Evolutionary conservation across 208 protist genomes (phyloP).

Genomic region (Leishmania major): DNA sequence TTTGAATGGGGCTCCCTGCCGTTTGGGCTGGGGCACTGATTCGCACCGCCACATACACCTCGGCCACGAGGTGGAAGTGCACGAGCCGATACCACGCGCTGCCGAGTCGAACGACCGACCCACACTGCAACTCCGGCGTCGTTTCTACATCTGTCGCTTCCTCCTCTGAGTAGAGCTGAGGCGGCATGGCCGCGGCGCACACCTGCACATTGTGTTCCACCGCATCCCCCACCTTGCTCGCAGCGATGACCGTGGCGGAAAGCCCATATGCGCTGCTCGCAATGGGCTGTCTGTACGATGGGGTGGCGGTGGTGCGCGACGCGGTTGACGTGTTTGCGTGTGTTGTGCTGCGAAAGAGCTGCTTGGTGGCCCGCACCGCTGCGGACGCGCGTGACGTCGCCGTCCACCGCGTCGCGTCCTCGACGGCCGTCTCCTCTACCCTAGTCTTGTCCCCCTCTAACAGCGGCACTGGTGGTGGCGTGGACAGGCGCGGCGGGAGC

Average conservation of each 20-base stretch:
- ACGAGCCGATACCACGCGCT: constrained; percentile 43
- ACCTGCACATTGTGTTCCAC: constrained; percentile 52
- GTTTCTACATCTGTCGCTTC: neutral
- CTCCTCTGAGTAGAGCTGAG: neutral
- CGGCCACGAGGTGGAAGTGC: constrained; percentile 63
- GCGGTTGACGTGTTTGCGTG: constrained; percentile 17
- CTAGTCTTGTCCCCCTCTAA: neutral
- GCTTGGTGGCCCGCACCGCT: constrained; percentile 69
- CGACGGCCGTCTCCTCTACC: neutral
- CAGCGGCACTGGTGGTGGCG: constrained; percentile 29
- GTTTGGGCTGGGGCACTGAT: constrained; percentile 14
- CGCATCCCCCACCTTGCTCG: constrained; percentile 37
- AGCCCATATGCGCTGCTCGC: constrained; percentile 60
- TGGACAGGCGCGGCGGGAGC: constrained; percentile 21
- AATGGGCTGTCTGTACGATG: constrained; percentile 52
- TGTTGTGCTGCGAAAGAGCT: constrained; percentile 59
- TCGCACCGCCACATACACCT: constrained; percentile 72
- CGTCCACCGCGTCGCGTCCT: constrained; percentile 48
- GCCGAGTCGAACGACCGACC: constrained; percentile 40
- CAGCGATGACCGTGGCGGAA: constrained; percentile 40
- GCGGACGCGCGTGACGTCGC: constrained; percentile 31
- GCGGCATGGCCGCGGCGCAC: constrained; percentile 20
- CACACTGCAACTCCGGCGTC: constrained; percentile 50
- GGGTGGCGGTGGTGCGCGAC: constrained; percentile 44
- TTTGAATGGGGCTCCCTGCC: neutral